Conservation (phyloP, 129 eudicot species). For the Ambrosia artemisiifolia region DNA sequence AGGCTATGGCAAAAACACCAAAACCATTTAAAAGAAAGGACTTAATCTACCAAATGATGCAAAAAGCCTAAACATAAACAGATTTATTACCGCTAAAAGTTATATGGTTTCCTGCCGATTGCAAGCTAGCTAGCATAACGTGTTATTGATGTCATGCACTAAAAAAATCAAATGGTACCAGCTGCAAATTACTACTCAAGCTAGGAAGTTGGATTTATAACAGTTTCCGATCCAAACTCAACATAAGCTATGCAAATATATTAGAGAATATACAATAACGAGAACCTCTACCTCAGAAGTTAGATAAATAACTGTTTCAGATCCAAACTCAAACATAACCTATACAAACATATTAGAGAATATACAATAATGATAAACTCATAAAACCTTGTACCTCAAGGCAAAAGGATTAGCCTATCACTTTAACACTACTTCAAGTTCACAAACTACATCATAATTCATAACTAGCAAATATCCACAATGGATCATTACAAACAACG, state of each 20-base stretch:
- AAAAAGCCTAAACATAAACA: too few relatives aligned
- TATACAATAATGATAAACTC: not conserved
- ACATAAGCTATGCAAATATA: not conserved
- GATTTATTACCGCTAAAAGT: too few relatives aligned
- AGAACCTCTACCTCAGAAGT: not conserved
- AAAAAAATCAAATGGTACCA: slow-evolving; percentile 1
- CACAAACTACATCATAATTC: not conserved
- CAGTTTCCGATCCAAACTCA: slow-evolving; percentile 5
- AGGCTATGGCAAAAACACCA: too few relatives aligned
- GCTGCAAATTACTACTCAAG: not conserved
- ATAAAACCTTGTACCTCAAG: not conserved
- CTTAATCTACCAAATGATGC: too few relatives aligned
- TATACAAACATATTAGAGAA: not conserved
- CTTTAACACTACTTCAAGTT: not conserved
- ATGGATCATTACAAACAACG: too few relatives aligned
- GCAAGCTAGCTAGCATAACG: too few relatives aligned
- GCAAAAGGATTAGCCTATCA: not conserved
- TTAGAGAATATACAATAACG: not conserved
- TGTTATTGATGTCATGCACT: too few relatives aligned
- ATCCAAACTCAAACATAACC: slow-evolving; percentile 2
- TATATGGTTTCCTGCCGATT: too few relatives aligned
- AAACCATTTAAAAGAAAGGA: too few relatives aligned
- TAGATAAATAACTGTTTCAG: not conserved
- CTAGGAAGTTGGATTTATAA: slow-evolving; percentile 1
- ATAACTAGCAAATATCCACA: too few relatives aligned